Evolutionary conservation across 768 basidiomycete species (phyloP).

Genomic region (Tephrocybe sp.): DNA sequence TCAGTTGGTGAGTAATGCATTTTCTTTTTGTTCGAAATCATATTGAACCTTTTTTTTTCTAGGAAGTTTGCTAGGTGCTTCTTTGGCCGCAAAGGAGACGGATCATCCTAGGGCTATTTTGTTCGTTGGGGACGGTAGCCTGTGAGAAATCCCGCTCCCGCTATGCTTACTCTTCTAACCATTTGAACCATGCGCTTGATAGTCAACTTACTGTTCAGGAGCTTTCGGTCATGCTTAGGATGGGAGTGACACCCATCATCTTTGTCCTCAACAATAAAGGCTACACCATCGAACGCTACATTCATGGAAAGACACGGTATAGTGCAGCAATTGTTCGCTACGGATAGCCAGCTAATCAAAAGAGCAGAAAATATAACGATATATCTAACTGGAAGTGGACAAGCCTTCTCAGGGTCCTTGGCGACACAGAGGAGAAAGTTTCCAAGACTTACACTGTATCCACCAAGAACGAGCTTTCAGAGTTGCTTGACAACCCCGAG

Average conservation of each 20-base stretch:
- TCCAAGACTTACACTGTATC: slow-evolving; percentile 64
- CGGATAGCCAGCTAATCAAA: neutral
- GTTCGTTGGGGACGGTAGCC: slow-evolving; percentile 83
- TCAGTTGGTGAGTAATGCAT: slow-evolving; percentile 53
- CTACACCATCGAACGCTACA: slow-evolving; percentile 83
- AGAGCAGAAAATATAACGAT: slow-evolving; percentile 76
- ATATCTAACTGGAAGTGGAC: slow-evolving; percentile 81
- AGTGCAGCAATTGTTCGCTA: neutral
- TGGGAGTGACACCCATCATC: slow-evolving; percentile 74
- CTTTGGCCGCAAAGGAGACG: slow-evolving; percentile 71
- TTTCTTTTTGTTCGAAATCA: neutral
- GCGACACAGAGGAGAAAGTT: slow-evolving; percentile 45
- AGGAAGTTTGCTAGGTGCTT: slow-evolving; percentile 73
- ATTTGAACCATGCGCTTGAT: slow-evolving; percentile 6
- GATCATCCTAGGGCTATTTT: slow-evolving; percentile 67
- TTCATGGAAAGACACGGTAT: slow-evolving; percentile 62
- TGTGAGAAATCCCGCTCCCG: slow-evolving; percentile 41
- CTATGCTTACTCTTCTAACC: neutral
- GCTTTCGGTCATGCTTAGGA: slow-evolving; percentile 76
- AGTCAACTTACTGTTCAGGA: slow-evolving; percentile 84
- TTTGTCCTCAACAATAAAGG: slow-evolving; percentile 81
- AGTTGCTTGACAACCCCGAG: slow-evolving; percentile 56
- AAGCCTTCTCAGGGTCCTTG: slow-evolving; percentile 56
- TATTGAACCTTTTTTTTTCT: neutral
- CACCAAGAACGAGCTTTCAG: slow-evolving; percentile 64